A percentile compares a stretch with the other conserved stretches of the same genome.
Conservation (phyloP, 176 grass and related monocot genomes). For the Neostapfia colusana region DNA sequence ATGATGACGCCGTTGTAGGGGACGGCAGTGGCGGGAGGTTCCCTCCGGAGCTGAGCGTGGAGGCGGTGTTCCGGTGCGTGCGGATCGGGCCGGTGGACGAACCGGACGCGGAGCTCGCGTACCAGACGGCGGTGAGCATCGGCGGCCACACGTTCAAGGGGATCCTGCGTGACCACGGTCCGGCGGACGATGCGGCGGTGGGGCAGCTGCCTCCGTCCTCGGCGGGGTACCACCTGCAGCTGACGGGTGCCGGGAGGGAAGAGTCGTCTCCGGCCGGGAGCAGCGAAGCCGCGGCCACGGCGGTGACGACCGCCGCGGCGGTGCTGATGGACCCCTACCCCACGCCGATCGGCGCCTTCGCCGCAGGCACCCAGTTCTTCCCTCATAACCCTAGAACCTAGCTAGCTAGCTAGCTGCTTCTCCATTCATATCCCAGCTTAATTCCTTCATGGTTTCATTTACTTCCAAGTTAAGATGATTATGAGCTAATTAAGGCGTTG, state of each 20-base stretch:
- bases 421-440: constrained; percentile 38
- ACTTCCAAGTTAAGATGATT: constrained; percentile 31
- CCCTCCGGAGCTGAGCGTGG: constrained; percentile 82
- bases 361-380: constrained; percentile 94
- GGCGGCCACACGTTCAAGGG: constrained; percentile 93
- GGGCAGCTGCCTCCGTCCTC: constrained; percentile 45
- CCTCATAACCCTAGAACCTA: constrained; percentile 91
- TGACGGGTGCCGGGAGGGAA: constrained; percentile 44
- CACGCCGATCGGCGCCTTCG: constrained; percentile 87
- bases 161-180: constrained; percentile 85
- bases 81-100: constrained; percentile 85
- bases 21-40: constrained; percentile 66
- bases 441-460: constrained; percentile 50
- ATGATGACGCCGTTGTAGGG: constrained; percentile 16
- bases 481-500: constrained; percentile 34
- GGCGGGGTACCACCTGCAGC: constrained; percentile 58
- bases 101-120: constrained; percentile 81
- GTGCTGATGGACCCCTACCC: constrained; percentile 91
- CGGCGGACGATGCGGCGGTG: constrained; percentile 38
- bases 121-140: constrained; percentile 95
- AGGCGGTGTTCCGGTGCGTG: constrained; percentile 90
- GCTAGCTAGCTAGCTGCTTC: constrained; percentile 25
- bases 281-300: constrained; percentile 46
- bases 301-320: constrained; percentile 51
- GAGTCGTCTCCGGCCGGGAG: constrained; percentile 64